These are phyloP conservation scores for Maudiozyma turicensis DNA, from an alignment of 805 yeast genomes.

Conservation along the genomic window DNA sequence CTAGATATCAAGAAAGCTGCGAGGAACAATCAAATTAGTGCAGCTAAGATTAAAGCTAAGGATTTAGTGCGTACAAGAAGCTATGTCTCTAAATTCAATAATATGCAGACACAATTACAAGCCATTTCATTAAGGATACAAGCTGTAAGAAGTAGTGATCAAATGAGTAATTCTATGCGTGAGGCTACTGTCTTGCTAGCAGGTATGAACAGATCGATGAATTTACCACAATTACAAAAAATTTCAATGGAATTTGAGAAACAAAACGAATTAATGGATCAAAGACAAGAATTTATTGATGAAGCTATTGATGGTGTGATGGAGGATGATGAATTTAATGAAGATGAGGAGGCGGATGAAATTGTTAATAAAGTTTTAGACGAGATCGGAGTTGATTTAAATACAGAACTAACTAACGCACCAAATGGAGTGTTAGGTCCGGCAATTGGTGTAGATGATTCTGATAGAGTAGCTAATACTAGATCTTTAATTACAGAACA, in stretches of 20 bases:
- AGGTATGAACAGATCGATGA: conserved; percentile 85
- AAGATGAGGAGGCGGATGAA: conserved; percentile 85
- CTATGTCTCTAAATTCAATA: conserved; percentile 76
- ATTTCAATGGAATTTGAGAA: conserved; percentile 93
- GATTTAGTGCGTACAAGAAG: conserved; percentile 83
- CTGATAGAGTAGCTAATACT: conserved; percentile 5
- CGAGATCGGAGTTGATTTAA: conserved; percentile 87
- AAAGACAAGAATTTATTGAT: conserved; percentile 97
- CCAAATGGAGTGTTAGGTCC: conserved; percentile 31
- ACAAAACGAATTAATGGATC: conserved; percentile 95
- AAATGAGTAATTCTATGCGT: conserved; percentile 89
- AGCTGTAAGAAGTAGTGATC: conserved; percentile 83
- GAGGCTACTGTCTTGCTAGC: conserved; percentile 82
- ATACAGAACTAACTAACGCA: conserved; percentile 36
- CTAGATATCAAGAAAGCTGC: conserved; percentile 86
- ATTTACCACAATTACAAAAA: conserved; percentile 75
- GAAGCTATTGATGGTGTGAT: conserved; percentile 95
- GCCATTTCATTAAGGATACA: conserved; percentile 89
- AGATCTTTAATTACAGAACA: conserved; percentile 34
- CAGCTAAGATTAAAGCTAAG: conserved; percentile 91
- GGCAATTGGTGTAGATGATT: conserved; percentile 11
- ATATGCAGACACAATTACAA: conserved; percentile 91
- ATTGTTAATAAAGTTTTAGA: conserved; percentile 86
- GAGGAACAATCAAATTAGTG: conserved; percentile 76
- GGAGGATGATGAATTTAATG: conserved; percentile 83